Conservation (phyloP, 371 early-diverging fungal genomes). For the Sporodiniella umbellata region DNA sequence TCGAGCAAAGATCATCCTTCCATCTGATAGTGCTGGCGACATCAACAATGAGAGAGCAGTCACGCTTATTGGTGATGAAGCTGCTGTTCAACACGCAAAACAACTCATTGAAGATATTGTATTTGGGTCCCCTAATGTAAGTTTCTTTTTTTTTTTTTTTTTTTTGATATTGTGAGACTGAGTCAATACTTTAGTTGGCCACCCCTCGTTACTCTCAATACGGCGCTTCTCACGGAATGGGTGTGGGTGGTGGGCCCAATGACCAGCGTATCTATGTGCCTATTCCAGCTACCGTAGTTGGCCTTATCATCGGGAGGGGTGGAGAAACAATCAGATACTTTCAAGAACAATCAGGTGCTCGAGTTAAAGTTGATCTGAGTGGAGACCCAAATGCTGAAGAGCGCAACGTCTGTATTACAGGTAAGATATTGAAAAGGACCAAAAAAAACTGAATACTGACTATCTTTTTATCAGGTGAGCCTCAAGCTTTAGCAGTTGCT, state of each 20-base stretch:
- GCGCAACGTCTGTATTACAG: slow-evolving; percentile 36
- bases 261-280: slow-evolving; percentile 55
- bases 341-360: slow-evolving; percentile 80
- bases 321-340: slow-evolving; percentile 87
- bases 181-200: neutral
- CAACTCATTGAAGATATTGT: slow-evolving; percentile 79
- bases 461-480: slow-evolving; percentile 30
- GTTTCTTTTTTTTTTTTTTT: neutral
- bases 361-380: slow-evolving; percentile 71
- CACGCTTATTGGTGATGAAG: slow-evolving; percentile 68
- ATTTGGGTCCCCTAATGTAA: slow-evolving; percentile 12
- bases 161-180: too few species aligned
- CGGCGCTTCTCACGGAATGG: slow-evolving; percentile 7
- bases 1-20: slow-evolving; percentile 83
- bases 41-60: slow-evolving; percentile 61
- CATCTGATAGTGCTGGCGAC: slow-evolving; percentile 59
- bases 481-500: slow-evolving; percentile 52
- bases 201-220: neutral
- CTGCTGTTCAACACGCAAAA: slow-evolving; percentile 70
- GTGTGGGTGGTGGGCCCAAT: slow-evolving; percentile 24
- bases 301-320: slow-evolving; percentile 79
- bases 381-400: slow-evolving; percentile 37
- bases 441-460: slow-evolving; percentile 14
- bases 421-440: slow-evolving; percentile 34
- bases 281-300: slow-evolving; percentile 73